These are phyloP conservation scores for Trichoderma sp. DNA, from an alignment of 2,329 filamentous ascomycete genomes.

Conservation along the genomic window DNA sequence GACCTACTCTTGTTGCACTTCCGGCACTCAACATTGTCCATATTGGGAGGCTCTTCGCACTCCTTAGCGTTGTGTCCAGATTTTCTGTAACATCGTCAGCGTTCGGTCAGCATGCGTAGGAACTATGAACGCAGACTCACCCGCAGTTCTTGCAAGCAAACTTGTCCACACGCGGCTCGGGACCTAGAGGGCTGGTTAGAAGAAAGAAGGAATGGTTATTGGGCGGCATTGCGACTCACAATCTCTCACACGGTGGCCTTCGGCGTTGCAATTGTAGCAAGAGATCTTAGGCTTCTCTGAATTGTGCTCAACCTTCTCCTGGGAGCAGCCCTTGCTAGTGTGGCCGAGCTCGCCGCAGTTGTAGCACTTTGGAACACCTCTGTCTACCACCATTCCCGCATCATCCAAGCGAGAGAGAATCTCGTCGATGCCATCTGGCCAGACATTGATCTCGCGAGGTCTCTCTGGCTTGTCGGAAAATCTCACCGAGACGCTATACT, in stretches of 20 bases:
- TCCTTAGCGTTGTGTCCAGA: conserved; percentile 51
- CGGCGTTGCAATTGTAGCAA: conserved; percentile 64
- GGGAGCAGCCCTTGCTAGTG: conserved; percentile 55
- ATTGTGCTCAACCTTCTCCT: conserved; percentile 52
- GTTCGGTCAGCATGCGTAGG: neutral
- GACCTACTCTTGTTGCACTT: conserved; percentile 61
- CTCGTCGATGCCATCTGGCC: conserved; percentile 58
- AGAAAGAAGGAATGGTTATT: neutral
- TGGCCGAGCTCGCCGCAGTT: conserved; percentile 68
- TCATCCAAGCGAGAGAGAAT: conserved; percentile 63
- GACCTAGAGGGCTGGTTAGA: conserved; percentile 41
- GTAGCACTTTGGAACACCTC: conserved; percentile 57
- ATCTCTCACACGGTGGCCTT: conserved; percentile 67
- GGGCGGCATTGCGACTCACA: conserved; percentile 46
- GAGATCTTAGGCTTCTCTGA: conserved; percentile 47
- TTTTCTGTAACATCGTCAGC: conserved; percentile 35
- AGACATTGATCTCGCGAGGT: conserved; percentile 57
- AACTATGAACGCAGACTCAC: conserved; percentile 31
- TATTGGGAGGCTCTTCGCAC: conserved; percentile 59
- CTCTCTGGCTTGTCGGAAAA: conserved; percentile 57
- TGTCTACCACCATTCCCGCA: conserved; percentile 62
- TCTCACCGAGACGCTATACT: conserved; percentile 63
- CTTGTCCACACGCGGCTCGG: conserved; percentile 59
- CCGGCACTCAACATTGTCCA: conserved; percentile 62
- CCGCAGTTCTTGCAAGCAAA: conserved; percentile 69